phyloP scores from a whole-genome alignment of 495 filamentous ascomycete genomes.

The Xylaria longipes region DNA sequence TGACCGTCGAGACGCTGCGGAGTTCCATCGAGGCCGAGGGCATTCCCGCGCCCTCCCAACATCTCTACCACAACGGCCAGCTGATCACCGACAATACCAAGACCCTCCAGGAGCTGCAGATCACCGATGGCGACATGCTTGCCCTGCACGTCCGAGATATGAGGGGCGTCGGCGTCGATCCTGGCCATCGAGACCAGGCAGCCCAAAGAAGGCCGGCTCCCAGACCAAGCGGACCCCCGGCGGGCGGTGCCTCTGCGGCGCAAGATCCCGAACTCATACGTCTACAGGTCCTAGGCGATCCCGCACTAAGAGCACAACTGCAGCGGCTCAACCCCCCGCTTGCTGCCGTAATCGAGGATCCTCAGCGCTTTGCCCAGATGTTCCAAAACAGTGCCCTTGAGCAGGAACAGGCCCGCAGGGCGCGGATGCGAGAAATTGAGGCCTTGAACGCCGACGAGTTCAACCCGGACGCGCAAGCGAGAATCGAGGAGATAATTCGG shows the following conservation, averaged over 20 bases:
- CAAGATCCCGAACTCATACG: slow-evolving; percentile 84
- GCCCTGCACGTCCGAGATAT: slow-evolving; percentile 76
- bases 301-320: slow-evolving; percentile 70
- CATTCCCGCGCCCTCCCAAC: slow-evolving; percentile 63
- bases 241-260: slow-evolving; percentile 34
- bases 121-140: slow-evolving; percentile 91
- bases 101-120: slow-evolving; percentile 80
- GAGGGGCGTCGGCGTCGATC: slow-evolving; percentile 48
- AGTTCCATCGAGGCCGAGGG: slow-evolving; percentile 72
- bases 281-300: slow-evolving; percentile 79
- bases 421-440: slow-evolving; percentile 79
- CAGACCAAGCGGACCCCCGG: slow-evolving; percentile 27
- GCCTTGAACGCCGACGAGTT: slow-evolving; percentile 89
- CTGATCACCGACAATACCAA: slow-evolving; percentile 77
- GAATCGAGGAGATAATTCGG: slow-evolving; percentile 95
- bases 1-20: slow-evolving; percentile 87
- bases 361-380: slow-evolving; percentile 73
- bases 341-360: slow-evolving; percentile 77
- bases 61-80: slow-evolving; percentile 88
- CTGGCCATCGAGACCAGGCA: slow-evolving; percentile 35
- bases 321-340: slow-evolving; percentile 74
- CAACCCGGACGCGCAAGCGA: slow-evolving; percentile 85
- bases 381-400: slow-evolving; percentile 68
- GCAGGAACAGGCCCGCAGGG: slow-evolving; percentile 71
- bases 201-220: slow-evolving; percentile 37